phyloP scores from a whole-genome alignment of 2,329 filamentous ascomycete genomes.

The Lachnellula arida region DNA sequence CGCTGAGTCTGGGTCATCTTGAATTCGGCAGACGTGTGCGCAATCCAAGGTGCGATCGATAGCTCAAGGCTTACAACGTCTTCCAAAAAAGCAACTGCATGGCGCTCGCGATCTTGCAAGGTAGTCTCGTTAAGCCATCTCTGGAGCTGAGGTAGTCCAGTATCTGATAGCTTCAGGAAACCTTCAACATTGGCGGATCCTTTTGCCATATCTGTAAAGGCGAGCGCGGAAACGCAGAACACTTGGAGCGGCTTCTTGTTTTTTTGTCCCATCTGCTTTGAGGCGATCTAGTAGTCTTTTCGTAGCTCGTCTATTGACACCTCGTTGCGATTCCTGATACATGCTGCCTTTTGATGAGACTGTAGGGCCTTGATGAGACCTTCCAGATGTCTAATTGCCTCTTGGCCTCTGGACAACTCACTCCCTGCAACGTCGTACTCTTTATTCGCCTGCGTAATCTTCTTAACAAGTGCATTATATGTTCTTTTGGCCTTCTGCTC shows the following conservation, averaged over 20 bases:
- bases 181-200: not conserved
- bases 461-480: not conserved
- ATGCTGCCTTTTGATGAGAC: not conserved
- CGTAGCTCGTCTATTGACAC: not conserved
- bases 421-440: not conserved
- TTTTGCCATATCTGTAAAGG: conserved; percentile 2
- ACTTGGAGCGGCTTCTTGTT: conserved; percentile 5
- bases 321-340: conserved; percentile 14
- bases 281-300: conserved; percentile 8
- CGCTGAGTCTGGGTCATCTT: conserved; percentile 6
- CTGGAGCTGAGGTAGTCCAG: conserved; percentile 10
- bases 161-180: conserved; percentile 11
- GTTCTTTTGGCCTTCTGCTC: not conserved
- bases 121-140: conserved; percentile 14
- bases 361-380: not conserved
- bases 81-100: conserved; percentile 11
- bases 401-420: not conserved
- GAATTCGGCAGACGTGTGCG: conserved; percentile 6
- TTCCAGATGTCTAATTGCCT: not conserved
- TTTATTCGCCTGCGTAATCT: not conserved
- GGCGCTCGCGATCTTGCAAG: conserved; percentile 4
- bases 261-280: conserved; percentile 4
- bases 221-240: conserved; percentile 14
- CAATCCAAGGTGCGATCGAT: conserved; percentile 8
- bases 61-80: conserved; percentile 9